Conservation (phyloP, 768 basidiomycete species). For the Clavaria fumosa region DNA sequence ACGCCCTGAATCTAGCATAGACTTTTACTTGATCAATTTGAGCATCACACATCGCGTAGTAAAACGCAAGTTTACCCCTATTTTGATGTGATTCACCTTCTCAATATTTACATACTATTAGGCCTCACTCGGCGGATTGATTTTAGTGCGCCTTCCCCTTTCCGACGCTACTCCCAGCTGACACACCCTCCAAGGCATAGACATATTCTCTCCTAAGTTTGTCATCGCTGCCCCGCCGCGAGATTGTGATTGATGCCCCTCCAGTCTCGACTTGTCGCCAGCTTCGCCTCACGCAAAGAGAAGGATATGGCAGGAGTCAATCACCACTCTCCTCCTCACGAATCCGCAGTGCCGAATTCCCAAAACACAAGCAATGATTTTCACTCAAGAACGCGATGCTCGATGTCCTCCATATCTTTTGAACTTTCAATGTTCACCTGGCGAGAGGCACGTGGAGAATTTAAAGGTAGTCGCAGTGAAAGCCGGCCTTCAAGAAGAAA, state of each 20-base stretch:
- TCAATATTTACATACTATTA: conserved; percentile 19
- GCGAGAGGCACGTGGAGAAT: conserved; percentile 64
- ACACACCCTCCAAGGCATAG: conserved; percentile 35
- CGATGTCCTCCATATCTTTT: conserved; percentile 59
- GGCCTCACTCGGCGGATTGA: conserved; percentile 50
- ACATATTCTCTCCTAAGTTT: conserved; percentile 66
- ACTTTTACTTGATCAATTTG: conserved; percentile 49
- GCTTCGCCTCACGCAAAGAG: conserved; percentile 46
- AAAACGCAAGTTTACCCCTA: conserved; percentile 34
- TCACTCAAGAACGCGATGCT: conserved; percentile 37
- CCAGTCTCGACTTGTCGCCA: conserved; percentile 41
- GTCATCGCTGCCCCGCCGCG: no score
- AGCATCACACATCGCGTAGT: conserved; percentile 35
- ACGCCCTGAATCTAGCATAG: conserved; percentile 18
- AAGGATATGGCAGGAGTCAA: conserved; percentile 69
- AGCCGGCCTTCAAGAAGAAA: neutral
- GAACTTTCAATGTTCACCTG: conserved; percentile 43
- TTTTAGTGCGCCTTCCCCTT: conserved; percentile 40
- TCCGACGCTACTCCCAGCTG: neutral
- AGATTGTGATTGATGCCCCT: no score
- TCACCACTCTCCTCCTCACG: conserved; percentile 51
- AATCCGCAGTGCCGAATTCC: conserved; percentile 45
- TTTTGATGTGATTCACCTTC: no score
- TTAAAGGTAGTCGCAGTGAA: conserved; percentile 48
- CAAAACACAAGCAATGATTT: conserved; percentile 37